Evolutionary conservation across 2,329 filamentous ascomycete species (phyloP).

Genomic region (Ascochyta clinopodiicola): DNA sequence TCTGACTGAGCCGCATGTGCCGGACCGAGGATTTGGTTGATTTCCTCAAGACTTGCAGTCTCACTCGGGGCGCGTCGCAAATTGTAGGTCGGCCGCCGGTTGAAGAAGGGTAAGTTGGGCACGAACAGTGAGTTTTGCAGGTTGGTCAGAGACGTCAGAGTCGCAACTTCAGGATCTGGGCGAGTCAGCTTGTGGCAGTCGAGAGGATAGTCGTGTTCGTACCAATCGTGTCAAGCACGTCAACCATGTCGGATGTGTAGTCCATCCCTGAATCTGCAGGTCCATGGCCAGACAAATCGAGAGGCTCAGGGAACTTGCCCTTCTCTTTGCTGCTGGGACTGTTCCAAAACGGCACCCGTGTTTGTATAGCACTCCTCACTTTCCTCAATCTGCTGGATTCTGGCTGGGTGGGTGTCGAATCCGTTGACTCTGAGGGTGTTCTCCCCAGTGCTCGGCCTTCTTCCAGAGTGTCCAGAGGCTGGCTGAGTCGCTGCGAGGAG

Average conservation of each 20-base stretch:
- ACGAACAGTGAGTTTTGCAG: constrained; percentile 90
- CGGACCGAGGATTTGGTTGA: constrained; percentile 36
- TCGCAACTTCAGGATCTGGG: constrained; percentile 81
- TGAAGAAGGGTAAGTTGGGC: constrained; percentile 80
- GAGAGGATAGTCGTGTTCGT: constrained; percentile 35
- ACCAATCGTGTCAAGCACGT: constrained; percentile 73
- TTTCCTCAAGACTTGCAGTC: constrained; percentile 40
- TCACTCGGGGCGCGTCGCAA: constrained; percentile 62
- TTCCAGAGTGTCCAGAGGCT: constrained; percentile 39
- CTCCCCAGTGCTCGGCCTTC: constrained; percentile 36
- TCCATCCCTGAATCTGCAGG: constrained; percentile 40
- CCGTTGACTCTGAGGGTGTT: constrained; percentile 25
- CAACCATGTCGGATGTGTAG: constrained; percentile 69
- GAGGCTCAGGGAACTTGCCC: constrained; percentile 7
- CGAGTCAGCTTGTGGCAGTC: constrained; percentile 8
- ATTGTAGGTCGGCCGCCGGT: constrained; percentile 79
- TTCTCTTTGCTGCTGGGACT: constrained; percentile 20
- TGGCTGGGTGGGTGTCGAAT: constrained; percentile 23
- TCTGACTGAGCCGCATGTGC: constrained; percentile 25
- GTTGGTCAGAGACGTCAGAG: constrained; percentile 83
- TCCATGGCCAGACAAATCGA: constrained; percentile 1
- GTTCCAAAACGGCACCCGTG: constrained; percentile 37
- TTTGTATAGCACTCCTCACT: constrained; percentile 38
- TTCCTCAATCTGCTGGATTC: constrained; percentile 34
- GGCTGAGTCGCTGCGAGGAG: constrained; percentile 30